A percentile compares a stretch with the other conserved stretches of the same genome.
Evolutionary conservation across 177 flowering plant species (phyloP).

Genomic region (Tripterygium wilfordii): DNA sequence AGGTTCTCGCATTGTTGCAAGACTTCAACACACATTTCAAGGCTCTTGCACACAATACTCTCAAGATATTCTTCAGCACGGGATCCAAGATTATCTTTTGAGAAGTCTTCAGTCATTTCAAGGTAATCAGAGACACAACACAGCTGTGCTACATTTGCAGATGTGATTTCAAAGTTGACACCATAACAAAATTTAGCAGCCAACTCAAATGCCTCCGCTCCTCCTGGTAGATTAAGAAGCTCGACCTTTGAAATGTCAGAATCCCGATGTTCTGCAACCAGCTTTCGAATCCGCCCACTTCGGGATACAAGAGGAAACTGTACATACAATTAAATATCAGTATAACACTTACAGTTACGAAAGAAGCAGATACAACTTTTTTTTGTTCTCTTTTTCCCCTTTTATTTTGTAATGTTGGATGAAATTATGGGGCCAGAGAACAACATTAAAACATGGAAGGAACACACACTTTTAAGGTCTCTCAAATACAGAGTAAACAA

Average conservation of each 20-base stretch:
- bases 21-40: constrained; percentile 82
- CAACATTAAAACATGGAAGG: too few relatives aligned
- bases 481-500: too few relatives aligned
- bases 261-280: constrained; percentile 67
- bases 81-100: constrained; percentile 70
- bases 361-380: too few relatives aligned
- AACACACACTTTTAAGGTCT: too few relatives aligned
- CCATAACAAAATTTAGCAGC: constrained; percentile 92
- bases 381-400: too few relatives aligned
- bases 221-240: constrained; percentile 75
- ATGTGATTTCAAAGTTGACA: constrained; percentile 77
- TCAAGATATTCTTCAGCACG: constrained; percentile 83
- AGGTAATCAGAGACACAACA: constrained; percentile 81
- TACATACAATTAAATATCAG: constrained; percentile 12
- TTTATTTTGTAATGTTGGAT: too few relatives aligned
- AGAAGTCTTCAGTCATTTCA: constrained; percentile 86
- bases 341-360: too few relatives aligned
- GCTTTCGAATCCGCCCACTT: constrained; percentile 72
- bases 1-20: constrained; percentile 70
- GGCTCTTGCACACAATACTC: constrained; percentile 66
- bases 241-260: constrained; percentile 66
- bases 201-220: constrained; percentile 73
- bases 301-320: constrained; percentile 89
- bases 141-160: constrained; percentile 79
- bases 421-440: too few relatives aligned